Base-by-base conservation (phyloP, 2,329 filamentous ascomycete species). In the Hypocreales sp. region DNA sequence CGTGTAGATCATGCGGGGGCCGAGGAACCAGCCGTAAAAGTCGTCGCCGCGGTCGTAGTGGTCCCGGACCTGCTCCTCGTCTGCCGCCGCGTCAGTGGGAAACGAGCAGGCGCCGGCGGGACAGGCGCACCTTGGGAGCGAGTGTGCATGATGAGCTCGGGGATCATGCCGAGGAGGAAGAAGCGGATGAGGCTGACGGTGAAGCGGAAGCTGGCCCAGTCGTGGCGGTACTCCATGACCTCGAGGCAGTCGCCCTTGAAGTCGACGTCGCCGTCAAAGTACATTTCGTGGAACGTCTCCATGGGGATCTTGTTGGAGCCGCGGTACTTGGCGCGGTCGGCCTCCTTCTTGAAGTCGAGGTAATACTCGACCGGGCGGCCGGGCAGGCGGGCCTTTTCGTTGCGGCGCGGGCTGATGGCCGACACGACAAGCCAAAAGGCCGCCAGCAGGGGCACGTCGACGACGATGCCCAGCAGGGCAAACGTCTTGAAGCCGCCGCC, bases 31-130 rank as follows among this genome's bases (percentile, higher is more conserved):
- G 52, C 73, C 79, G 65, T 98, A 98, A 61, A 94, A 93, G 58
- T 95, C 90, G 53, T 98, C 84, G 48, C 90, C 90, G 39, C 84
- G 78, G 67, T 95, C 90, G 58, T 98, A 98, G 64, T 94, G 84
- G 55, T 86, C 83, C 50, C 86, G 83, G 31, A 95, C 86, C 61
- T 95, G 90, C 57, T 95, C 87, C 68, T 94, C 86, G 43, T 95
- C 50, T 50, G 23, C 10, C 2, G 4, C 11, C 13, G 4, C 15
- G 24, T 46, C 29, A 46, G 37, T 28, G 9, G 9, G 6, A 12
- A 17, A 9, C 11, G 11, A 8, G 4, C 7, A n/a, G 5, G 10
- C 22, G 2, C n/a, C 11, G 12, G 10, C n/a, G 9, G 11, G 8
- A n/a, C 5, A 11, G 7, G 23, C 39, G 30, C 42, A 51, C 49